phyloP scores from a whole-genome alignment of 78 protist genomes.

The Capsaspora owczarzaki region DNA sequence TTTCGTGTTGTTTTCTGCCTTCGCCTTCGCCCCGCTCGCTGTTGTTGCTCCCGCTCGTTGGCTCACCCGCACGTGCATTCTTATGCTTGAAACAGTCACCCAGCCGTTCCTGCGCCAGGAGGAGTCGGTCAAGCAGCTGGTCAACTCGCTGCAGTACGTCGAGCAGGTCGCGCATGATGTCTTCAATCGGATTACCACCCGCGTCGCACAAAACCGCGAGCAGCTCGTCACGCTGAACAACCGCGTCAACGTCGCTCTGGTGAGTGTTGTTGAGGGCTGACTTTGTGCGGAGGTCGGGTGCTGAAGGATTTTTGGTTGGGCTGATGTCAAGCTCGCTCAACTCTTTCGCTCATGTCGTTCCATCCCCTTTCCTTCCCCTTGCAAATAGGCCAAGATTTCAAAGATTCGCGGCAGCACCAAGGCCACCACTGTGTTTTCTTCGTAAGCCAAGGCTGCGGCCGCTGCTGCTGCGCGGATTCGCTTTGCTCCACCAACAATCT shows the following conservation, averaged over 20 bases:
- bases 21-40: too few relatives aligned
- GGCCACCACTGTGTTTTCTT: not conserved
- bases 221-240: not conserved
- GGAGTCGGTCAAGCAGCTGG: not conserved
- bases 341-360: not conserved
- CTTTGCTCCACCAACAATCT: too few relatives aligned
- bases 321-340: not conserved
- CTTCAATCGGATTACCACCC: not conserved
- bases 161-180: not conserved
- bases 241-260: not conserved
- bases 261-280: not conserved
- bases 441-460: too few relatives aligned
- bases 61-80: too few relatives aligned
- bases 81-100: too few relatives aligned
- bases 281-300: not conserved
- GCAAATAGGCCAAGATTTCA: not conserved
- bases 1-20: too few relatives aligned
- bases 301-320: not conserved
- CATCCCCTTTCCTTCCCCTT: not conserved
- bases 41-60: too few relatives aligned
- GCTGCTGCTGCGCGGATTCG: too few relatives aligned
- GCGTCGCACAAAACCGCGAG: not conserved
- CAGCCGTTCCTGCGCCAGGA: not conserved
- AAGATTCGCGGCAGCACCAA: not conserved
- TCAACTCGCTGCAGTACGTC: not conserved